Percentiles rank a stretch among this genome's conserved stretches.
Conservation (phyloP, 2,329 filamentous ascomycete species). For the Aspergillus hiratsukae region DNA sequence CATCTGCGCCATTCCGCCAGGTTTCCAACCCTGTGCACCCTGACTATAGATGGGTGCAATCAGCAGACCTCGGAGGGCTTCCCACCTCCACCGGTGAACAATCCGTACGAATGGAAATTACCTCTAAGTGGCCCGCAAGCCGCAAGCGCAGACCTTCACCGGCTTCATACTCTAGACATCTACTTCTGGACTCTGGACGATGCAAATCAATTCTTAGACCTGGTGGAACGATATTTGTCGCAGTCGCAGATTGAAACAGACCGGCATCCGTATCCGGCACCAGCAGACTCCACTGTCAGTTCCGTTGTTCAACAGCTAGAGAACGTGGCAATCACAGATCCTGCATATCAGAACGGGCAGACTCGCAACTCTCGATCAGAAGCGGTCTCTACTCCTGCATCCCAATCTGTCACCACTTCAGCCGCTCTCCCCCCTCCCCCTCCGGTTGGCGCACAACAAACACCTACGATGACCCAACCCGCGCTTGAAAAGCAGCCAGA, state of each 20-base stretch:
- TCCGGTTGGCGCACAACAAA: slow-evolving; percentile 19
- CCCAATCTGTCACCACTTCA: slow-evolving; percentile 17
- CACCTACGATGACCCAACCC: slow-evolving; percentile 7
- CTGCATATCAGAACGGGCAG: slow-evolving; percentile 44
- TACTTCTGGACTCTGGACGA: slow-evolving; percentile 63
- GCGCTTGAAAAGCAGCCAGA: slow-evolving; percentile 21
- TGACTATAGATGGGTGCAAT: slow-evolving; percentile 48
- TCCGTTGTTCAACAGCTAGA: slow-evolving; percentile 61
- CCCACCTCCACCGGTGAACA: slow-evolving; percentile 21
- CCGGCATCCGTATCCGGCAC: slow-evolving; percentile 37
- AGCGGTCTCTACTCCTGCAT: slow-evolving; percentile 12
- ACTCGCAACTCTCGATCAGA: slow-evolving; percentile 36
- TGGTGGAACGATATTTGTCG: slow-evolving; percentile 33
- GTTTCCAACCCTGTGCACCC: slow-evolving; percentile 56
- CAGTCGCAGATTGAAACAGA: slow-evolving; percentile 47
- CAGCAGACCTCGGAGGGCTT: slow-evolving; percentile 23
- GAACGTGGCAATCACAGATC: slow-evolving; percentile 55
- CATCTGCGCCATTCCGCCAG: slow-evolving; percentile 54
- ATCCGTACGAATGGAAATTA: slow-evolving; percentile 53
- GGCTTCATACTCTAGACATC: slow-evolving; percentile 57
- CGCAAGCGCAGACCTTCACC: slow-evolving; percentile 48
- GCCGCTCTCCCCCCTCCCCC: slow-evolving; percentile 25
- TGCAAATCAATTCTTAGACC: slow-evolving; percentile 51
- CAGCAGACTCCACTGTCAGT: slow-evolving; percentile 45
- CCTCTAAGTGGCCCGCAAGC: slow-evolving; percentile 50